Conservation (phyloP, 2,329 filamentous ascomycete species). For the Verticillium dahliae region DNA sequence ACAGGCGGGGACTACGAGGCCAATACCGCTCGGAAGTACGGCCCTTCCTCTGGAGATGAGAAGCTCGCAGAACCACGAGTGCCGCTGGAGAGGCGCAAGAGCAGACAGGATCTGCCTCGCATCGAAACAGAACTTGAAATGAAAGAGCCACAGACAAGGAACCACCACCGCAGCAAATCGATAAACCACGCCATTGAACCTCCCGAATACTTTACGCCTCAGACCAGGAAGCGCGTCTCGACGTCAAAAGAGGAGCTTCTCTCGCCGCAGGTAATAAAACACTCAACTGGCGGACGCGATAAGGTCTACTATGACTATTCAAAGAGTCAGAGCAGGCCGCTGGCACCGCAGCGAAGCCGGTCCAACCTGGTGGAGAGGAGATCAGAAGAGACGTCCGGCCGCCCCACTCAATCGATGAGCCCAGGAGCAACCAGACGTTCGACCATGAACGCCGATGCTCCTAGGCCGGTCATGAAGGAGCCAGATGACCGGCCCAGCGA, state of each 20-base stretch:
- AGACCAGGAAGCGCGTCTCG: constrained; percentile 14
- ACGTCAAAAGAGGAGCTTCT: constrained; percentile 26
- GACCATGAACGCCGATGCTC: constrained; percentile 18
- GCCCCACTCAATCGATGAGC: constrained; percentile 19
- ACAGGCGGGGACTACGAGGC: constrained; percentile 25
- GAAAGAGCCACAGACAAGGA: constrained; percentile 11
- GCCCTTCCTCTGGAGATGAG: constrained; percentile 19
- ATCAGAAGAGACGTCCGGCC: constrained; percentile 15
- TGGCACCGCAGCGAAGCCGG: constrained; percentile 22
- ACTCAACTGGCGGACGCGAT: constrained; percentile 33
- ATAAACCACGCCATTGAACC: constrained; percentile 20
- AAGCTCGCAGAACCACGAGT: constrained; percentile 10
- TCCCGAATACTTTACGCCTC: constrained; percentile 22
- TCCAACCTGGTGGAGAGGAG: constrained; percentile 19
- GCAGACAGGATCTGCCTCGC: constrained; percentile 34
- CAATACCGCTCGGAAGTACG: constrained; percentile 35
- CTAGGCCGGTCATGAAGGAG: constrained; percentile 17
- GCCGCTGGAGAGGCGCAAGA: constrained; percentile 22
- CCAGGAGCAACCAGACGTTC: constrained; percentile 17
- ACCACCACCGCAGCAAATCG: constrained; percentile 29
- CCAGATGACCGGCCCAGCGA: constrained; percentile 26
- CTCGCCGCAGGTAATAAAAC: constrained; percentile 35
- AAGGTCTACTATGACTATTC: constrained; percentile 29
- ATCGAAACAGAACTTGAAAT: constrained; percentile 34
- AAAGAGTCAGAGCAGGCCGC: constrained; percentile 14